phyloP scores from a whole-genome alignment of 208 protist genomes.

The Trypanosomatidae sp. region DNA sequence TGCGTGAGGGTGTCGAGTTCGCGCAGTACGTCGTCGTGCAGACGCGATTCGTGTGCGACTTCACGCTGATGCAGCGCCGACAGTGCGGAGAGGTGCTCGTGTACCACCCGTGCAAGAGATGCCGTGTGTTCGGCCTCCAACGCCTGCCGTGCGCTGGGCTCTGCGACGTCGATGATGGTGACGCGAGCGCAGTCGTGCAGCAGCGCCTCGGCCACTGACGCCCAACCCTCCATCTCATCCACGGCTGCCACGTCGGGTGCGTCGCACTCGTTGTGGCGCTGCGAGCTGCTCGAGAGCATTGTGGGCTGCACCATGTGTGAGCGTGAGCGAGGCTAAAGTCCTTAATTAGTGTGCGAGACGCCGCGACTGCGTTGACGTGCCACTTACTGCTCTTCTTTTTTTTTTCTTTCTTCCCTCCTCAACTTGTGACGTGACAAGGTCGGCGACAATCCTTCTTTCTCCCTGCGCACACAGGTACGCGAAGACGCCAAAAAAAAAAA shows the following conservation, averaged over 20 bases:
- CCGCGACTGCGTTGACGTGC: too few species aligned
- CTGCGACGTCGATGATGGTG: slow-evolving; percentile 22
- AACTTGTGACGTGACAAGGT: too few species aligned
- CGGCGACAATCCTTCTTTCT: too few species aligned
- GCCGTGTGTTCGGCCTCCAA: slow-evolving; percentile 8
- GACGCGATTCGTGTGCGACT: not conserved
- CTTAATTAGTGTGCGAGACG: too few species aligned
- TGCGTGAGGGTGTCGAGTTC: slow-evolving; percentile 2
- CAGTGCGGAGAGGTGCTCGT: not conserved
- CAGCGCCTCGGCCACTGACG: slow-evolving; percentile 26
- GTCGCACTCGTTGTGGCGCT: not conserved
- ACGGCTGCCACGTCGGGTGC: not conserved
- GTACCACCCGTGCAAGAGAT: slow-evolving; percentile 7
- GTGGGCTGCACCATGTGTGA: too few species aligned
- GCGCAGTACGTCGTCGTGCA: not conserved
- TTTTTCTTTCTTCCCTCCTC: too few species aligned
- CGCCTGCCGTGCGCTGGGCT: slow-evolving; percentile 26
- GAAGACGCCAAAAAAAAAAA: too few species aligned
- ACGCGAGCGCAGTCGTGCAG: slow-evolving; percentile 21
- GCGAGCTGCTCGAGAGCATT: slow-evolving; percentile 8
- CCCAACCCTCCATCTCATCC: slow-evolving; percentile 40
- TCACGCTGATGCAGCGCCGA: slow-evolving; percentile 8
- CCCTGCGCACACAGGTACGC: too few species aligned
- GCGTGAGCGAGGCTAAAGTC: too few species aligned
- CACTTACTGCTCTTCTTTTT: too few species aligned